phyloP scores from a whole-genome alignment of 441 rosid species.

The Adansonia madagascariensis region DNA sequence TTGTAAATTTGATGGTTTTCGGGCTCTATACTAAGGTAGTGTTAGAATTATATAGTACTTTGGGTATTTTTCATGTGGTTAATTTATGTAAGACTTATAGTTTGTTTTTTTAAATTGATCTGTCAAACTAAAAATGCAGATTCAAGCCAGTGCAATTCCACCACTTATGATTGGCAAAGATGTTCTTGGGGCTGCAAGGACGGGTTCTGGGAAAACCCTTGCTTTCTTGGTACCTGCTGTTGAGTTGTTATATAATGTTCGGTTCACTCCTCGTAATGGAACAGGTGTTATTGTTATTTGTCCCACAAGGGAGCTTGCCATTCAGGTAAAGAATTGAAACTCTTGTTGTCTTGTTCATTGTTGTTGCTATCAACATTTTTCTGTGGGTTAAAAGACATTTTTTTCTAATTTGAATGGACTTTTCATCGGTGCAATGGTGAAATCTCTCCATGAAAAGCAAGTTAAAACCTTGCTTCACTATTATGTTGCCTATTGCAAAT shows the following conservation, averaged over 20 bases:
- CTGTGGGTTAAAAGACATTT: background rate
- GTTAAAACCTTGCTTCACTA: background rate
- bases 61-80: background rate
- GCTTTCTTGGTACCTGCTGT: conserved; percentile 93
- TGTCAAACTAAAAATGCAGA: conserved; percentile 47
- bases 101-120: background rate
- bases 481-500: background rate
- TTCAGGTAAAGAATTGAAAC: conserved; percentile 62
- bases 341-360: background rate
- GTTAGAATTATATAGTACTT: background rate
- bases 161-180: conserved; percentile 81
- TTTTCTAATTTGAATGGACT: background rate
- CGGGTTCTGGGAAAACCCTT: conserved; percentile 96
- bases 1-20: background rate
- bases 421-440: background rate
- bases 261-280: conserved; percentile 76
- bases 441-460: background rate
- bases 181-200: conserved; percentile 97
- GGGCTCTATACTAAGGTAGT: background rate
- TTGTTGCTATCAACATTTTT: background rate
- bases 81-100: background rate
- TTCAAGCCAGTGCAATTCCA: conserved; percentile 87
- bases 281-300: conserved; percentile 89
- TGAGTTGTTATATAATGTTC: conserved; percentile 72
- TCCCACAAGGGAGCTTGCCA: conserved; percentile 98